Evolutionary conservation across 768 basidiomycete species (phyloP).

Genomic region (Termitomyces sp.): DNA sequence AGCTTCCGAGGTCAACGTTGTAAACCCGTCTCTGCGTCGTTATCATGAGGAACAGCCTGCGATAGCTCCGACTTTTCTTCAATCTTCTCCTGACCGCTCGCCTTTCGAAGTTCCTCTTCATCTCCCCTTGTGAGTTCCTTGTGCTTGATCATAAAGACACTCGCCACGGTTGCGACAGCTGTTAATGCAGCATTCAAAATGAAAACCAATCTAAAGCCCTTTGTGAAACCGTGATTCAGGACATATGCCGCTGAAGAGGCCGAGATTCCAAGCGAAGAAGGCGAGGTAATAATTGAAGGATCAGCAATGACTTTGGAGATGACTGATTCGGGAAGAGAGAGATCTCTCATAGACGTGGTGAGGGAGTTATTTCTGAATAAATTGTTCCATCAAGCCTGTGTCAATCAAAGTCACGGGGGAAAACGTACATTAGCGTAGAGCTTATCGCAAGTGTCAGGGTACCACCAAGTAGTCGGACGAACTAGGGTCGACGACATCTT

Average conservation of each 20-base stretch:
- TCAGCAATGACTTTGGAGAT: slow-evolving; percentile 44
- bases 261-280: slow-evolving; percentile 30
- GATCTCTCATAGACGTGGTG: slow-evolving; percentile 29
- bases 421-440: slow-evolving; percentile 46
- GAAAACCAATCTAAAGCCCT: slow-evolving; percentile 56
- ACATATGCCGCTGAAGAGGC: slow-evolving; percentile 30
- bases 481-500: slow-evolving; percentile 29
- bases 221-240: slow-evolving; percentile 43
- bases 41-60: neutral
- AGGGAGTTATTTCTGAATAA: slow-evolving; percentile 41
- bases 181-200: slow-evolving; percentile 53
- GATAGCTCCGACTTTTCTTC: neutral
- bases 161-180: slow-evolving; percentile 47
- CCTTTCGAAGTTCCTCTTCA: slow-evolving; percentile 41
- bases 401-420: neutral
- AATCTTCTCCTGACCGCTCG: neutral
- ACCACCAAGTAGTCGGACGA: slow-evolving; percentile 65
- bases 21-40: neutral
- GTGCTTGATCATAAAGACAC: slow-evolving; percentile 56
- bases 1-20: neutral
- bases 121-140: slow-evolving; percentile 54
- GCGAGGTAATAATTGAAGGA: slow-evolving; percentile 31
- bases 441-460: slow-evolving; percentile 61
- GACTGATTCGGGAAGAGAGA: slow-evolving; percentile 29
- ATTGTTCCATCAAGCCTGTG: slow-evolving; percentile 4